Conservation (phyloP, 2,329 filamentous ascomycete species). For the Ophidiomyces ophidiicola region DNA sequence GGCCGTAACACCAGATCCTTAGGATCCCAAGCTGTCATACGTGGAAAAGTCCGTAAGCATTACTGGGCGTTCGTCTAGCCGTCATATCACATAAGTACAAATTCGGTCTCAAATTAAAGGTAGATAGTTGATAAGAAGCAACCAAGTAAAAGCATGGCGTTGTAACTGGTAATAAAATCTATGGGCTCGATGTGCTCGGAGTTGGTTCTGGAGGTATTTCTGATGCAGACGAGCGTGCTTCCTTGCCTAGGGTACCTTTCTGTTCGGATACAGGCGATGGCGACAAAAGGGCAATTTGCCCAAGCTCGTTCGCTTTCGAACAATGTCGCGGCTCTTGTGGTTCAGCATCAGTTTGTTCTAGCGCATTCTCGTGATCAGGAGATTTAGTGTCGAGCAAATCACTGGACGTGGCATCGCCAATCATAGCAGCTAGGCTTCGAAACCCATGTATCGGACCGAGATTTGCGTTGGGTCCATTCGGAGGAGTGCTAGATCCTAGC, state of each 20-base stretch:
- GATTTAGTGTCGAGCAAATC: conserved; percentile 27
- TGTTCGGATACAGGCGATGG: conserved; percentile 3
- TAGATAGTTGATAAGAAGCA: too few relatives aligned
- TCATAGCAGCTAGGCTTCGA: conserved; percentile 70
- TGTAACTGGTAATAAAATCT: too few relatives aligned
- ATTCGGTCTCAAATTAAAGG: too few relatives aligned
- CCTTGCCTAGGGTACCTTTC: conserved; percentile 10
- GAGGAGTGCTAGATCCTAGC: conserved; percentile 38
- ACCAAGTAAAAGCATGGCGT: too few relatives aligned
- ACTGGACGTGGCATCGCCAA: conserved; percentile 50
- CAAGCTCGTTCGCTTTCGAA: not conserved
- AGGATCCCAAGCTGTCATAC: too few relatives aligned
- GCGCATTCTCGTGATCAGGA: conserved; percentile 2
- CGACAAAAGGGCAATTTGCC: not conserved
- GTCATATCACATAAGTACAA: too few relatives aligned
- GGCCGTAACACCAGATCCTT: too few relatives aligned
- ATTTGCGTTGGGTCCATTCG: conserved; percentile 39
- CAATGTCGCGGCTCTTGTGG: not conserved
- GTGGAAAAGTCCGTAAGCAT: too few relatives aligned
- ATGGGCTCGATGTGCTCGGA: conserved; percentile 1
- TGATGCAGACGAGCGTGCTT: conserved; percentile 9
- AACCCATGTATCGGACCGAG: conserved; percentile 86
- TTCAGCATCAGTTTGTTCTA: not conserved
- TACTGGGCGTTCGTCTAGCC: too few relatives aligned
- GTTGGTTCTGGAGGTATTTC: conserved; percentile 9